Evolutionary conservation across 129 eudicot genomes (phyloP).

Genomic region (Saposhnikovia divaricata): DNA sequence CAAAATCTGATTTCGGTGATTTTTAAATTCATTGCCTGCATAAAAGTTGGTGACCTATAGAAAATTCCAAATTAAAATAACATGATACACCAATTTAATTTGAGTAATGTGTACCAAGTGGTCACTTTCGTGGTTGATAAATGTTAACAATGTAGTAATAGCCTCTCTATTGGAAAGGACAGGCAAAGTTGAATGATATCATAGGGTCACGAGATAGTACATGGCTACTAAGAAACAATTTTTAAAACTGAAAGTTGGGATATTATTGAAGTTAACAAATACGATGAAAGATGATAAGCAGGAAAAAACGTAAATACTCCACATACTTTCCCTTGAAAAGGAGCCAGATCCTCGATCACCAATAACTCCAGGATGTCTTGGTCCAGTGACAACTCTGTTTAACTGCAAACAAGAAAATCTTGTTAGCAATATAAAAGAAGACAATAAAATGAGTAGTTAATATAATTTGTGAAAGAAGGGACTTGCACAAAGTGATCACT

Average conservation of each 20-base stretch:
- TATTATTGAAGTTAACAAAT: not conserved
- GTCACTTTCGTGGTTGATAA: not conserved
- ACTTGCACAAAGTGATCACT: not conserved
- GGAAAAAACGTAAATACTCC: not conserved
- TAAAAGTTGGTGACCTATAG: not conserved
- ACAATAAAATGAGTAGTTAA: not conserved
- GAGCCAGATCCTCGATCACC: constrained; percentile 95
- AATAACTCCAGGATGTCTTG: constrained; percentile 80
- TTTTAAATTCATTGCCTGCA: not conserved
- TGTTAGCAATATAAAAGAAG: not conserved
- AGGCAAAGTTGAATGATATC: not conserved
- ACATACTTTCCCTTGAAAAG: constrained; percentile 85
- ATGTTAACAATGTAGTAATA: not conserved
- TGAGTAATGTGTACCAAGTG: not conserved
- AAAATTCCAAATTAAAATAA: not conserved
- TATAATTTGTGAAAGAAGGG: not conserved
- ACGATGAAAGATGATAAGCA: not conserved
- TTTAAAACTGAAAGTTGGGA: not conserved
- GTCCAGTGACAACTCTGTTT: constrained; percentile 75
- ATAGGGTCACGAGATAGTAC: not conserved
- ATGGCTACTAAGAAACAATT: not conserved
- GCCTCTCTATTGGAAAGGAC: not conserved
- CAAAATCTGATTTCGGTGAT: not conserved
- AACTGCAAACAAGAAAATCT: constrained; percentile 35
- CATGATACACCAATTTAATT: not conserved